Base-by-base conservation (phyloP, 163 green algal genomes). In the Volvox carteri region DNA sequence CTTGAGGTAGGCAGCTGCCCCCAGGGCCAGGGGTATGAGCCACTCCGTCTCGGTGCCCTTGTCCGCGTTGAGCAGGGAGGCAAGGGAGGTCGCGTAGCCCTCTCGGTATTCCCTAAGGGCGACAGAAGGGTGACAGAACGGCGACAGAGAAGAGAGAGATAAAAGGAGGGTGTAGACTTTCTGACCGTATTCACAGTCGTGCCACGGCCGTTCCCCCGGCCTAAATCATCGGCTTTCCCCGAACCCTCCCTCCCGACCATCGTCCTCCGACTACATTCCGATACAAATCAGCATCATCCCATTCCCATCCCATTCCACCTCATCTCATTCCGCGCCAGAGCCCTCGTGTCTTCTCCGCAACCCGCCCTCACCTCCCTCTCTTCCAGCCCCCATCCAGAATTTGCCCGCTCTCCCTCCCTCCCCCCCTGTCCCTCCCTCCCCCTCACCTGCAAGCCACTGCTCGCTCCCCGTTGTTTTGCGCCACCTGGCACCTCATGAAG, bases 401-500 rank as follows among this genome's bases (percentile, higher is more conserved):
- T n/a, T n/a, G n/a, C n/a, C n/a, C n/a, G n/a, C n/a, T 41, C n/a
- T 52, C 46, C 62, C 65, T 21, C 23, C 70, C 72, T 30, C 54
- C 56, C 37, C 54, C 68, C 23, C 81, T 54, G 62, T 41, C 78
- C 50, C 75, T 70, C 37, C 37, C 4, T 35, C 39, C 33, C 35
- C 88, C 90, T 42, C 86, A 83, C 79, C 87, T 90, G 78, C 87
- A 93, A 0, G 91, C 91, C 28, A 75, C 14, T 25, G 81, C 50
- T 41, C 76, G 48, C 39, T 93, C 91, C 16, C 91, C 87, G 58
- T 91, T 91, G 58, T 83, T 46, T 46, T 78, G 25, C 16, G 78
- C 54, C 58, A 93, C 56, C 70, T 92, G 58, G 37, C 87, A 73
- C 44, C 88, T 74, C 65, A 93, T 74, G 39, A 77, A 86, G 28